Evolutionary conservation across 2,329 filamentous ascomycete genomes (phyloP).

Genomic region (Trichoderma citrinoviride): DNA sequence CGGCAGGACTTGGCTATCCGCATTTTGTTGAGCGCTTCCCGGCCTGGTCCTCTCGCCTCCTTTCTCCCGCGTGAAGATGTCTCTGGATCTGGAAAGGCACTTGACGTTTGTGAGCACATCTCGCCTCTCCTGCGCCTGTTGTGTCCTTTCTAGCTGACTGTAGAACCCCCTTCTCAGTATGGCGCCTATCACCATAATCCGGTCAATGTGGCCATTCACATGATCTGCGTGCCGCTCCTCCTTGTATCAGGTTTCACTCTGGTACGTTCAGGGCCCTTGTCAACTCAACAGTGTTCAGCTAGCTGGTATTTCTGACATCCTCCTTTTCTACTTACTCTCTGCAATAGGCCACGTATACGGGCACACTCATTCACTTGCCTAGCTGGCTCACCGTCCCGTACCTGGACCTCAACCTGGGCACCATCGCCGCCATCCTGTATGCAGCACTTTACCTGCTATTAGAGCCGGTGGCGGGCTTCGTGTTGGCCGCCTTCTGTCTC

Average conservation of each 20-base stretch:
- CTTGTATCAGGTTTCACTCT: slow-evolving; percentile 68
- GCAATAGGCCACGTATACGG: slow-evolving; percentile 58
- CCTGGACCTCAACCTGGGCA: slow-evolving; percentile 64
- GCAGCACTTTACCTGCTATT: slow-evolving; percentile 82
- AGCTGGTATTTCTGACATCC: slow-evolving; percentile 12
- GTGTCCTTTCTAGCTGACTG: slow-evolving; percentile 8
- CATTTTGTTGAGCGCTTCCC: slow-evolving; percentile 8
- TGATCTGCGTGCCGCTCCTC: slow-evolving; percentile 74
- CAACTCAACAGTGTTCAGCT: not conserved
- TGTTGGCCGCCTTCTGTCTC: slow-evolving; percentile 73
- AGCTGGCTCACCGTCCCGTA: slow-evolving; percentile 66
- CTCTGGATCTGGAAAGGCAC: slow-evolving; percentile 77
- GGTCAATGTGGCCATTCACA: slow-evolving; percentile 75
- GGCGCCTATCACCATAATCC: slow-evolving; percentile 78
- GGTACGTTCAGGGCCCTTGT: slow-evolving; percentile 47
- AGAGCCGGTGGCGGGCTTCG: slow-evolving; percentile 84
- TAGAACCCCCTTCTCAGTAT: slow-evolving; percentile 55
- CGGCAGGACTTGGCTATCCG: not conserved
- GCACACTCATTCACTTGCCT: slow-evolving; percentile 62
- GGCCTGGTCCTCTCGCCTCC: not conserved
- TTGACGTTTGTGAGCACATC: slow-evolving; percentile 67
- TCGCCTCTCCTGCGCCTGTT: not conserved
- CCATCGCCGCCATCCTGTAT: slow-evolving; percentile 65
- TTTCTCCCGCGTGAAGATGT: slow-evolving; percentile 44
- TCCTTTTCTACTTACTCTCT: slow-evolving; percentile 14